phyloP scores from a whole-genome alignment of 78 protist species.

The Dictyostelium intermedium region DNA sequence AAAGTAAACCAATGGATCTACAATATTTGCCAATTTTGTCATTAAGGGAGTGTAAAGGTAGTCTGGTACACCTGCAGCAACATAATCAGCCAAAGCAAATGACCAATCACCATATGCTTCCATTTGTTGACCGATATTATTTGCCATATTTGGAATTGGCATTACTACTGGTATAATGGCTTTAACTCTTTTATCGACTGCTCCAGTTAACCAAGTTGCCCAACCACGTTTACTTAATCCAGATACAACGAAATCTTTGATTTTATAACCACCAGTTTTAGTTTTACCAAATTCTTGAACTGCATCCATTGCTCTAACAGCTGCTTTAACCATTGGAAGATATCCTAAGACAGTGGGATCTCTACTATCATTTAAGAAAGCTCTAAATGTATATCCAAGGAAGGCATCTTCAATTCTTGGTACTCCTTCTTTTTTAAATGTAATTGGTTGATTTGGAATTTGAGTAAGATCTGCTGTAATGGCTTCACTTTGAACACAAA shows the following conservation, averaged over 20 bases:
- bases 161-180: conserved; percentile 69
- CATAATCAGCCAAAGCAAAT: conserved; percentile 24
- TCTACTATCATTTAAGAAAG: neutral
- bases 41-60: neutral
- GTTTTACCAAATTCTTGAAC: conserved; percentile 40
- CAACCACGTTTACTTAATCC: conserved; percentile 68
- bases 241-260: conserved; percentile 15
- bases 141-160: conserved; percentile 18
- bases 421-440: conserved; percentile 20
- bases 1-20: conserved; percentile 43
- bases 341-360: neutral
- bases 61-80: neutral
- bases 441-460: conserved; percentile 74
- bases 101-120: conserved; percentile 43
- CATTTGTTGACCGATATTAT: neutral
- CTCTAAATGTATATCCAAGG: conserved; percentile 53
- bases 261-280: neutral
- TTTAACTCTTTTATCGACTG: conserved; percentile 41
- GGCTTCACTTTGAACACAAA: neutral
- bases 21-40: neutral
- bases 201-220: conserved; percentile 68
- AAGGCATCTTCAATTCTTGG: conserved; percentile 51
- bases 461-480: conserved; percentile 38
- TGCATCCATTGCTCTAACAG: conserved; percentile 43
- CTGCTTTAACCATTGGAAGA: conserved; percentile 1